A percentile compares a stretch with the other conserved stretches of the same genome.
phyloP scores from a whole-genome alignment of 768 basidiomycete genomes.

The Dendrothele bispora region DNA sequence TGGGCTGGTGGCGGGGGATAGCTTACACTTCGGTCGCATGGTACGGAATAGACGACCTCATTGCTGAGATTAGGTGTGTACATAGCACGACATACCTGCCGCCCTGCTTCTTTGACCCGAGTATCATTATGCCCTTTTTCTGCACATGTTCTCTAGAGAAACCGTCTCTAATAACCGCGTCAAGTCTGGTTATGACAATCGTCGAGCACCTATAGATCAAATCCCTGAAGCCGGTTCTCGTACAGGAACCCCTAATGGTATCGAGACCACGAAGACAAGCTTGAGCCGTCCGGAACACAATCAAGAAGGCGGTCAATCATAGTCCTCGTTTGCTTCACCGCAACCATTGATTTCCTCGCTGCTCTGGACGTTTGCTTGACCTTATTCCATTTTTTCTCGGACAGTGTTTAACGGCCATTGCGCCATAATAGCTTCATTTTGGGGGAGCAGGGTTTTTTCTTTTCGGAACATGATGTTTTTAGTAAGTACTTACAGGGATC shows the following conservation, averaged over 20 bases:
- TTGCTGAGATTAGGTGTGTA: conserved; percentile 76
- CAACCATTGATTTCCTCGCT: neutral
- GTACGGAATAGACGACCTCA: conserved; percentile 76
- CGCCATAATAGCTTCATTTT: too few species aligned
- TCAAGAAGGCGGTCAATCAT: conserved; percentile 45
- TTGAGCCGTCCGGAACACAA: conserved; percentile 43
- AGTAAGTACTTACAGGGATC: too few species aligned
- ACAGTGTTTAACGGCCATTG: too few species aligned
- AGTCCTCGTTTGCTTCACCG: conserved; percentile 26
- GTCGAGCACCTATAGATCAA: conserved; percentile 67
- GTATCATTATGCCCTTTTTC: conserved; percentile 7
- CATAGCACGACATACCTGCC: too few species aligned
- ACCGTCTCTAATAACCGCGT: conserved; percentile 80
- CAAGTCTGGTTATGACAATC: conserved; percentile 70
- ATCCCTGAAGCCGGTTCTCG: conserved; percentile 74
- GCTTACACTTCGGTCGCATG: conserved; percentile 70
- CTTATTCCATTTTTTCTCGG: too few species aligned
- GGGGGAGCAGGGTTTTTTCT: too few species aligned
- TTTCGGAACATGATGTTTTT: too few species aligned
- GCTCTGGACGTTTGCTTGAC: too few species aligned
- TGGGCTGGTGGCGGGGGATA: conserved; percentile 73
- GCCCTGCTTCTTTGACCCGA: conserved; percentile 2
- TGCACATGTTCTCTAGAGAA: conserved; percentile 51
- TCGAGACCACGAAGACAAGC: conserved; percentile 56
- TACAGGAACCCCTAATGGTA: conserved; percentile 61